Percentiles rank a stretch among this genome's conserved stretches.
Conservation (phyloP, 805 yeast genomes). For the Metschnikowia lunata region DNA sequence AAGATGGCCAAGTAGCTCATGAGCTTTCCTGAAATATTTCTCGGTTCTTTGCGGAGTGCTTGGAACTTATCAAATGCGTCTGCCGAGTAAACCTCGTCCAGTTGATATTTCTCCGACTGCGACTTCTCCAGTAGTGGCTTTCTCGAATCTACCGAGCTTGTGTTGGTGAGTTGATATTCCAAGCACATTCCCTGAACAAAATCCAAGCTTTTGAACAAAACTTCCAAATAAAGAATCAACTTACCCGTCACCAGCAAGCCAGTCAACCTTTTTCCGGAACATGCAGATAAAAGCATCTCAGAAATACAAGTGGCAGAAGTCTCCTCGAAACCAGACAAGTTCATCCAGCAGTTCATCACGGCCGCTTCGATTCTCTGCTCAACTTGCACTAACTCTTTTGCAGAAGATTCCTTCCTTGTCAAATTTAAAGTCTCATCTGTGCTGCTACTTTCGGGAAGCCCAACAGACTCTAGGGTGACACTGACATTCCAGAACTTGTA, state of each 20-base stretch:
- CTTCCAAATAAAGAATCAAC: constrained; percentile 68
- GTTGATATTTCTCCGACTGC: too few relatives aligned
- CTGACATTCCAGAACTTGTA: constrained; percentile 94
- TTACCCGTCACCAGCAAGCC: constrained; percentile 70
- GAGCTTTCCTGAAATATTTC: constrained; percentile 81
- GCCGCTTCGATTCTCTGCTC: constrained; percentile 61
- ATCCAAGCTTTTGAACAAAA: constrained; percentile 74
- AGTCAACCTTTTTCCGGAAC: constrained; percentile 60
- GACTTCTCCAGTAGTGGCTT: constrained; percentile 2
- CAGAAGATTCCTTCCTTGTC: constrained; percentile 11
- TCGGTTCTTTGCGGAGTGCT: constrained; percentile 58
- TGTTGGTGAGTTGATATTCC: constrained; percentile 12
- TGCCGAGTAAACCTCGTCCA: constrained; percentile 22
- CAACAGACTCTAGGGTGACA: constrained; percentile 57
- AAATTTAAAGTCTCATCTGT: constrained; percentile 1
- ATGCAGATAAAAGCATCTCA: constrained; percentile 83
- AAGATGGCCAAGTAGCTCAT: constrained; percentile 84
- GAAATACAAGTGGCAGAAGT: constrained; percentile 84
- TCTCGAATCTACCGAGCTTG: constrained; percentile 16
- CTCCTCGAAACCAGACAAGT: constrained; percentile 85
- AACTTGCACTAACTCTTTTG: constrained; percentile 46
- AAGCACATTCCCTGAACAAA: constrained; percentile 29
- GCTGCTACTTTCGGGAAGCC: constrained; percentile 27
- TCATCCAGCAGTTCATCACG: constrained; percentile 74
- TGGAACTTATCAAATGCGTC: constrained; percentile 26